phyloP scores from a whole-genome alignment of 2,329 filamentous ascomycete genomes.

The Venturia asperata region DNA sequence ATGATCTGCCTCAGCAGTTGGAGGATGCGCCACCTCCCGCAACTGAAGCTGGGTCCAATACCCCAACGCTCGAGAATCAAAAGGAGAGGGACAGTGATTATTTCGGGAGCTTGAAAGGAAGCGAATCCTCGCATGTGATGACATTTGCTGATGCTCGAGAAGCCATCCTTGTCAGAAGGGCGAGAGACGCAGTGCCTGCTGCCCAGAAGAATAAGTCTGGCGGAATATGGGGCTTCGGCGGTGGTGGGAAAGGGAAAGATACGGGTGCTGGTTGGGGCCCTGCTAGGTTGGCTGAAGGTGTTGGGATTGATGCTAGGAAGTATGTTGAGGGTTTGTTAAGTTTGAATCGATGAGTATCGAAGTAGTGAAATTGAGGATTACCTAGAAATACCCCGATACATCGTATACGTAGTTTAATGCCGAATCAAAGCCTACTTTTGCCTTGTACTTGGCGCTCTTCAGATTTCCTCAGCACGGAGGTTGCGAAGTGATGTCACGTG shows the following conservation, averaged over 20 bases:
- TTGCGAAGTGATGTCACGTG: too few species aligned
- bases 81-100: not conserved
- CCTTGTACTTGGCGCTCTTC: too few species aligned
- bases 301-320: slow-evolving; percentile 67
- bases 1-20: not conserved
- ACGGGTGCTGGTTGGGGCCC: slow-evolving; percentile 47
- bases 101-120: not conserved
- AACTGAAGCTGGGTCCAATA: not conserved
- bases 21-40: not conserved
- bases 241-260: slow-evolving; percentile 25
- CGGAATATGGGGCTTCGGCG: slow-evolving; percentile 25
- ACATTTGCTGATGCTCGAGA: slow-evolving; percentile 18
- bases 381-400: not conserved
- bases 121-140: slow-evolving; percentile 5
- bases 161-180: slow-evolving; percentile 22
- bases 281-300: slow-evolving; percentile 59
- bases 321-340: slow-evolving; percentile 69
- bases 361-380: not conserved
- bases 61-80: not conserved
- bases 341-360: slow-evolving; percentile 30
- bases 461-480: too few species aligned
- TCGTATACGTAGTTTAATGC: not conserved
- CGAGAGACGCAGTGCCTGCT: slow-evolving; percentile 16
- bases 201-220: slow-evolving; percentile 19
- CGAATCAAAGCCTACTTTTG: too few species aligned